phyloP scores from a whole-genome alignment of 108 stramenopile species.

The Cyclotella cryptica region DNA sequence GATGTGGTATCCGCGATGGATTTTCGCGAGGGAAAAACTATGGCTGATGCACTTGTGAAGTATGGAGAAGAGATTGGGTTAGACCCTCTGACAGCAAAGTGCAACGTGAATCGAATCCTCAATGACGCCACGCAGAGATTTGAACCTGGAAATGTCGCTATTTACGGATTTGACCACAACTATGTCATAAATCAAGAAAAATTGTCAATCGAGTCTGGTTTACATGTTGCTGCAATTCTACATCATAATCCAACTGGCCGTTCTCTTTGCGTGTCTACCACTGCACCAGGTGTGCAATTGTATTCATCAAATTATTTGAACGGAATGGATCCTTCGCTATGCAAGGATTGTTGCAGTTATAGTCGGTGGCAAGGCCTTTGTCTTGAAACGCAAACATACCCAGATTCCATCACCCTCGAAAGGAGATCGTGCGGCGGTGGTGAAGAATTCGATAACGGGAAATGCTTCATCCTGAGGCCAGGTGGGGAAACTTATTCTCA shows the following conservation, averaged over 20 bases:
- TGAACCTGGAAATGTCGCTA: constrained; percentile 14
- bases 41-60: constrained; percentile 59
- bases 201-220: not conserved
- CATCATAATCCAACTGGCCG: constrained; percentile 50
- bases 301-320: constrained; percentile 87
- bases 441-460: constrained; percentile 62
- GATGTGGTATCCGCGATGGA: constrained; percentile 56
- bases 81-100: constrained; percentile 13
- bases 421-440: constrained; percentile 11
- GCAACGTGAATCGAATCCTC: constrained; percentile 24
- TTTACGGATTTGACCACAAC: constrained; percentile 89
- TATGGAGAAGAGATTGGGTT: constrained; percentile 48
- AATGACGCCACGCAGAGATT: not conserved
- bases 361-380: constrained; percentile 77
- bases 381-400: constrained; percentile 89
- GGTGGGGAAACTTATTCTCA: constrained; percentile 62
- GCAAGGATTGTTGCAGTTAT: constrained; percentile 60
- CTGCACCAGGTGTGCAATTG: constrained; percentile 87
- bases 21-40: constrained; percentile 38
- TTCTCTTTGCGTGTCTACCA: constrained; percentile 61
- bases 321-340: constrained; percentile 40
- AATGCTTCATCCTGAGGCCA: constrained; percentile 68
- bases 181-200: constrained; percentile 63
- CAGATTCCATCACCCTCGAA: constrained; percentile 64
- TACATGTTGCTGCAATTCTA: constrained; percentile 37